phyloP scores from a whole-genome alignment of 2,329 filamentous ascomycete genomes.

The Pseudocercospora fijiensis region DNA sequence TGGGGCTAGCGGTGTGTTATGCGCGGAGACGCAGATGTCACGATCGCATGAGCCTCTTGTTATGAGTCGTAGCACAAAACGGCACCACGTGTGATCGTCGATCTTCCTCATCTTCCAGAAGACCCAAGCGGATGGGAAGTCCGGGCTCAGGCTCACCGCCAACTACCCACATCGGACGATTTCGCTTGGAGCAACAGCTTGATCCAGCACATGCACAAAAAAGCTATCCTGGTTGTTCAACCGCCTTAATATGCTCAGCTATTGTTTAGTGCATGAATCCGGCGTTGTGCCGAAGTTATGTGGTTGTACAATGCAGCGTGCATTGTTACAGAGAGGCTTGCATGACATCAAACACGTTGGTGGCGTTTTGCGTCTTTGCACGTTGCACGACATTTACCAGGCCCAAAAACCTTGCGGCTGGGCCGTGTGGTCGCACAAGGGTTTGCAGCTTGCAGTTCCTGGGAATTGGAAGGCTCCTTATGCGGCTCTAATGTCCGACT shows the following conservation, averaged over 20 bases:
- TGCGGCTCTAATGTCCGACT: conserved; percentile 9
- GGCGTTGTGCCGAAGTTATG: conserved; percentile 8
- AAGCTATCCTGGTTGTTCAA: not conserved
- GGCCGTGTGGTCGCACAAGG: not conserved
- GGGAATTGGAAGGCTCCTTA: not conserved
- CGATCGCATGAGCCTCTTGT: not conserved
- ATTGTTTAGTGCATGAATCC: conserved; percentile 8
- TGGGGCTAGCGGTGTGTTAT: conserved; percentile 13
- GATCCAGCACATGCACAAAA: conserved; percentile 4
- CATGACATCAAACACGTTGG: conserved; percentile 20
- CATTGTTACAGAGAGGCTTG: conserved; percentile 6
- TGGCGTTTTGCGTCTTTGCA: conserved; percentile 19
- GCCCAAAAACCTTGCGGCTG: not conserved
- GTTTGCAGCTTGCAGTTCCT: conserved; percentile 11
- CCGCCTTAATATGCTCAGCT: conserved; percentile 12
- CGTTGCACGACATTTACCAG: conserved; percentile 12
- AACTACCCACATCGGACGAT: conserved; percentile 2
- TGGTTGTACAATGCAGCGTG: conserved; percentile 4
- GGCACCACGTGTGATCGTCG: not conserved
- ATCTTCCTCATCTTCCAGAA: conserved; percentile 1
- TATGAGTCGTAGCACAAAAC: not conserved
- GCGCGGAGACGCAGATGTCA: not conserved
- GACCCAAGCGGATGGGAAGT: not conserved
- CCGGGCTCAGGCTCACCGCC: conserved; percentile 6
- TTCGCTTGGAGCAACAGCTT: conserved; percentile 2